Conservation (phyloP, 2,329 filamentous ascomycete genomes). For the Ophiostoma ips region DNA sequence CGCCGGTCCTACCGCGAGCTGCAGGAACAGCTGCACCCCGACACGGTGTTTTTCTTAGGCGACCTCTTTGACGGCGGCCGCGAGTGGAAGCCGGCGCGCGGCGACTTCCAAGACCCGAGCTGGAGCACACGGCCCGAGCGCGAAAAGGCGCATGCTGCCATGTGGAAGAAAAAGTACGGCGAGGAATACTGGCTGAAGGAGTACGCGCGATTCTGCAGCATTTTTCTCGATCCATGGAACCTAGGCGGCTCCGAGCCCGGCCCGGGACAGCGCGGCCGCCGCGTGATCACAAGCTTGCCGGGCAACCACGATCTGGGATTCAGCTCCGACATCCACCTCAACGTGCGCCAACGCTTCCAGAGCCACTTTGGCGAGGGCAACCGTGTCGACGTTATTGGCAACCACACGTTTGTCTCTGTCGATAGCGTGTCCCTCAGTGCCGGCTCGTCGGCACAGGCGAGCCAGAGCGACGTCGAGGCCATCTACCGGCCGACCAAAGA, state of each 20-base stretch:
- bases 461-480: conserved; percentile 35
- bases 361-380: conserved; percentile 88
- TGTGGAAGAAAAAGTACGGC: conserved; percentile 62
- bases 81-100: conserved; percentile 71
- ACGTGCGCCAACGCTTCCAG: conserved; percentile 71
- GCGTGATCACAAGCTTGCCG: conserved; percentile 71
- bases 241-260: conserved; percentile 36
- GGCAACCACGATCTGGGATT: conserved; percentile 96
- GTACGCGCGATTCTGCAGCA: conserved; percentile 69
- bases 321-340: conserved; percentile 65
- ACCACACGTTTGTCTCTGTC: conserved; percentile 88
- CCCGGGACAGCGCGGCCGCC: conserved; percentile 51
- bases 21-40: conserved; percentile 62
- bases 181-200: conserved; percentile 76
- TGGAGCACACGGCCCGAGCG: conserved; percentile 40
- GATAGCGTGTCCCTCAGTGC: conserved; percentile 84
- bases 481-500: conserved; percentile 66
- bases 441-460: conserved; percentile 35
- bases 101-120: conserved; percentile 42
- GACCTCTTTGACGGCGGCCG: conserved; percentile 92
- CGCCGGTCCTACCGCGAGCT: conserved; percentile 68
- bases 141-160: conserved; percentile 43
- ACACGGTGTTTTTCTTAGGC: conserved; percentile 81
- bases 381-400: conserved; percentile 78
- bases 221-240: conserved; percentile 65